Base-by-base conservation (phyloP, 257 asterid genomes). In the Knoxia roxburghii region DNA sequence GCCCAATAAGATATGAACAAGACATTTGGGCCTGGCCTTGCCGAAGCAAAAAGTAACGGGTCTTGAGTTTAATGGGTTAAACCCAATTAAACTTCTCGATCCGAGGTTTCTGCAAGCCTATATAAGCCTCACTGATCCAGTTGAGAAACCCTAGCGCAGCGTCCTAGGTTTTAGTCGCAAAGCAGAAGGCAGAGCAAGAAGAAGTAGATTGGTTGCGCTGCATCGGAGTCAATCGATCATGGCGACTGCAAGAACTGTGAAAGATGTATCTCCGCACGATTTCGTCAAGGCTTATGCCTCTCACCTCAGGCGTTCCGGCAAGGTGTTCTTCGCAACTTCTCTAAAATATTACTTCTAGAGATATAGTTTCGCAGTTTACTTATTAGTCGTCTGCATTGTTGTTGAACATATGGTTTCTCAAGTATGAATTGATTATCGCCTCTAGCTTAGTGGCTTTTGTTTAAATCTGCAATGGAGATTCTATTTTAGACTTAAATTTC, bases 301-400 rank as follows among this genome's bases (percentile, higher is more conserved):
- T 72, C 97, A 90, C 53, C 85, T 90, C 69, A 86, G 81, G 81
- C 91, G 97, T 24, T 90, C 97, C 68, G 97, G 97, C 70, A 90
- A 87, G 94, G 96, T 84, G 60, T 32, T 32, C 14, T 18, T 55
- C 27, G 9, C 49, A 56, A 5, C 23, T 35, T 53, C 13, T 26
- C 10, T 0, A 7, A 11, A 11, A 18, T 20, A n/a, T 8, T 6
- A 20, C 9, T 60, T 14, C 21, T 23, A 0, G 11, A 60, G 10
- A 4, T 60, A n/a, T 1, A 33, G 4, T 4, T 0, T 7, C 5
- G 11, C 23, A 20, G 17, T 12, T 37, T 15, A 11, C 12, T 35
- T 37, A 21, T 37, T 8, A 18, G 1, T 15, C 13, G 33, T 5
- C 24, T 49, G 1, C 54, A n/a, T 49, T 49, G 24, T n/a, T 18